Base-by-base conservation (phyloP, 306 rosid genomes). In the Vachellia collinsii region DNA sequence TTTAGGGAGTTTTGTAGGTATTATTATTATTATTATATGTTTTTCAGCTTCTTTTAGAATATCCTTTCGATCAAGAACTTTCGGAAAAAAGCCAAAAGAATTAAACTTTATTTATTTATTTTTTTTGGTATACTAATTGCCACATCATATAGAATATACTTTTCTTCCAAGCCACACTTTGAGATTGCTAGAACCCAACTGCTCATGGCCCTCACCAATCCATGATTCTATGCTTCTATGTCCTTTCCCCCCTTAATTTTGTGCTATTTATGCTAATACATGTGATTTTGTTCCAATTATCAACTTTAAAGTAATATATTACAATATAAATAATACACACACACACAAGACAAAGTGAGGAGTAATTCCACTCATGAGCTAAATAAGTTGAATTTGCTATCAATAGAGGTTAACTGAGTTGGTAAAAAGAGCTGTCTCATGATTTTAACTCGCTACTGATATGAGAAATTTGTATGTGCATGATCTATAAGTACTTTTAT, bases 81-180 rank as follows among this genome's bases (percentile, higher is more conserved):
- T 92, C 85, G 5, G 72, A 83, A 79, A 29, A 86, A 85, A 69
- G 70, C 77, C 69, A 62, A 82, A 72, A 50, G 53, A 75, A 58
- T 37, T 38, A 80, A 80, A 17, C 8, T 29, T 29, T 29, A 29
- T 29, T 29, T n/a, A n/a, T n/a, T n/a, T n/a, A n/a, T 29, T 82
- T 56, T 71, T 82, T 76, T 74, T 51, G 25, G 50, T 48, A 51
- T 44, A 17, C 58, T 48, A 43, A 76, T 80, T 72, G 76, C 80
- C 53, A 43, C 5, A 51, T 22, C 74, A 51, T 11, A 41, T 11
- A 41, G 88, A 85, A 89, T 85, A 90, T 90, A 77, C 86, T 86
- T 90, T 90, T 76, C 93, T 84, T 89, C 86, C 53, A 2, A 63
- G 68, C 70, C 70, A 70, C 53, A 64, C 64, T 74, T 38, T 74